Evolutionary conservation across 768 basidiomycete species (phyloP).

Genomic region (Tremella yokohamensis): DNA sequence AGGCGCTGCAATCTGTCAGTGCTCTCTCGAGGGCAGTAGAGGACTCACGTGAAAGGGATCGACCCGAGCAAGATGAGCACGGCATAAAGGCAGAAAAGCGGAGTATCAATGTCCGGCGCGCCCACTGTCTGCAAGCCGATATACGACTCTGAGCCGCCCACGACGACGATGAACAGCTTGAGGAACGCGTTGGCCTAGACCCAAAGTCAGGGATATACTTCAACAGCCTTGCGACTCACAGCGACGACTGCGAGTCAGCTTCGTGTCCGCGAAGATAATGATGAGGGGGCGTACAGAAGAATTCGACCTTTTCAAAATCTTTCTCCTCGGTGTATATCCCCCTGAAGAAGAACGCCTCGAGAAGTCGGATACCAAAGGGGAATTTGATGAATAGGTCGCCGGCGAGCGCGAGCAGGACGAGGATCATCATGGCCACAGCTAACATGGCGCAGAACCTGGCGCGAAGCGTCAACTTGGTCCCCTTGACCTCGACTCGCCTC

Average conservation of each 20-base stretch:
- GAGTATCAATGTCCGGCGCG: conserved; percentile 31
- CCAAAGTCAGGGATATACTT: background rate
- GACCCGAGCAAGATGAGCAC: conserved; percentile 29
- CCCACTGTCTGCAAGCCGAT: conserved; percentile 18
- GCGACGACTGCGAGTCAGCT: conserved; percentile 17
- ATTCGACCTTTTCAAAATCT: conserved; percentile 21
- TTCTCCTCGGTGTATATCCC: conserved; percentile 25
- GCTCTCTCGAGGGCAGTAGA: background rate
- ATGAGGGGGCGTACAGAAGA: conserved; percentile 27
- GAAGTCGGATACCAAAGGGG: background rate
- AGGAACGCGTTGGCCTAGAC: conserved; percentile 33
- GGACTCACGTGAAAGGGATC: conserved; percentile 38
- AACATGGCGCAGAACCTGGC: conserved; percentile 32
- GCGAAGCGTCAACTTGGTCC: background rate
- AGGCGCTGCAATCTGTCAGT: no score
- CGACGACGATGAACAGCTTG: conserved; percentile 40
- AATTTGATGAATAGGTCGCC: conserved; percentile 27
- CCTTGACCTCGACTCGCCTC: background rate
- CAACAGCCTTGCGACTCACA: conserved; percentile 4
- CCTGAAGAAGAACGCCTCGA: conserved; percentile 21
- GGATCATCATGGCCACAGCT: conserved; percentile 31
- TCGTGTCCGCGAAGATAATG: background rate
- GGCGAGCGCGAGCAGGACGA: conserved; percentile 26
- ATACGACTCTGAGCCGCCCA: conserved; percentile 33
- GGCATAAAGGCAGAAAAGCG: conserved; percentile 39